Evolutionary conservation across 2,329 filamentous ascomycete genomes (phyloP).

Genomic region (Claviceps pazoutovae): DNA sequence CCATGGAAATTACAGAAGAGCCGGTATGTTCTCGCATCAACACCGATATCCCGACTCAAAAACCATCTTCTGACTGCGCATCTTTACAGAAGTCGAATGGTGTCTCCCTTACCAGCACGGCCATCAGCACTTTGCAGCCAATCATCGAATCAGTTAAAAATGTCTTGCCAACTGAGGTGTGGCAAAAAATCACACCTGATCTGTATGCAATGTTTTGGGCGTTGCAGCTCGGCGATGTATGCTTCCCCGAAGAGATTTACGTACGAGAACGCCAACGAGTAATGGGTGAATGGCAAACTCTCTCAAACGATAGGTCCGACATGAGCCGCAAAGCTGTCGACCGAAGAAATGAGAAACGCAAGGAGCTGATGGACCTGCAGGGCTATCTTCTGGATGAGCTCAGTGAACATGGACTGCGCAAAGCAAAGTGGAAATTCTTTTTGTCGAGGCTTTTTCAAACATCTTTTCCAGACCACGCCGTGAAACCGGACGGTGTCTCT

Average conservation of each 20-base stretch:
- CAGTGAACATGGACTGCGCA: constrained; percentile 52
- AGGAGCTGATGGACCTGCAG: constrained; percentile 52
- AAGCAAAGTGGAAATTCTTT: constrained; percentile 52
- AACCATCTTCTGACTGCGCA: constrained; percentile 12
- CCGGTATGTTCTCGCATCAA: constrained; percentile 16
- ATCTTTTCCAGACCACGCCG: constrained; percentile 60
- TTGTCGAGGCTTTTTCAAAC: constrained; percentile 60
- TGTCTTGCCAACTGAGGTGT: constrained; percentile 47
- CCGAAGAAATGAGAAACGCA: constrained; percentile 50
- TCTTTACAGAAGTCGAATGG: constrained; percentile 21
- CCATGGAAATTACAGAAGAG: constrained; percentile 14
- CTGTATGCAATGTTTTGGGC: constrained; percentile 93
- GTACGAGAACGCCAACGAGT: constrained; percentile 58
- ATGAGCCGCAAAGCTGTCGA: constrained; percentile 53
- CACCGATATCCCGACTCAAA: constrained; percentile 1
- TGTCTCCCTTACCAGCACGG: constrained; percentile 17
- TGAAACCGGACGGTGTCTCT: constrained; percentile 53
- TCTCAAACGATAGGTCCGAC: constrained; percentile 60
- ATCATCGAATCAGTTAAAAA: constrained; percentile 56
- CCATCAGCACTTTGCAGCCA: constrained; percentile 41
- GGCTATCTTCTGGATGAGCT: constrained; percentile 61
- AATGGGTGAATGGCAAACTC: constrained; percentile 49
- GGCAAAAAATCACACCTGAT: constrained; percentile 57
- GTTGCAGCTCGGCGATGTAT: constrained; percentile 67
- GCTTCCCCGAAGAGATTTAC: constrained; percentile 65